Evolutionary conservation across 164 flowering plant species (phyloP).

Genomic region (Nelumbo lutea): DNA sequence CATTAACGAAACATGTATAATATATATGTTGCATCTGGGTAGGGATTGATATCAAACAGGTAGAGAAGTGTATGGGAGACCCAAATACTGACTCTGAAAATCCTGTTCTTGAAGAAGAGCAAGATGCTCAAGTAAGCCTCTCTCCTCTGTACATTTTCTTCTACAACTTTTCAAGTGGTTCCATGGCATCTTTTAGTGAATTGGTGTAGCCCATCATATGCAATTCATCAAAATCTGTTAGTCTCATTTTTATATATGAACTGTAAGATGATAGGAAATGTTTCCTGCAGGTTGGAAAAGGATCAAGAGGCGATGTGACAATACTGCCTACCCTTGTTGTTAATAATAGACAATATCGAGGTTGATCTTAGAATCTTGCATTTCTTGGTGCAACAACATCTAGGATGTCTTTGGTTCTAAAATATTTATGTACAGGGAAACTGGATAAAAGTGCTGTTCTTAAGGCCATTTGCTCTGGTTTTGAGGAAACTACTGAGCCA

Average conservation of each 20-base stretch:
- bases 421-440: conserved; percentile 58
- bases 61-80: conserved; percentile 94
- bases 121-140: conserved; percentile 62
- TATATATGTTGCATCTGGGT: conserved; percentile 9
- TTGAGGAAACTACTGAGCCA: conserved; percentile 98
- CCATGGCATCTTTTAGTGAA: not conserved
- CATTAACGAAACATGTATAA: not conserved
- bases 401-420: conserved; percentile 17
- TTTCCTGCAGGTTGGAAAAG: conserved; percentile 70
- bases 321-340: conserved; percentile 77
- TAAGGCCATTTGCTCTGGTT: conserved; percentile 97
- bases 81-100: conserved; percentile 78
- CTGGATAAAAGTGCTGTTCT: conserved; percentile 88
- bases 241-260: not conserved
- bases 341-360: conserved; percentile 80
- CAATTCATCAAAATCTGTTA: not conserved
- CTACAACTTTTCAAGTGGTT: not conserved
- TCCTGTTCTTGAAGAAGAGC: conserved; percentile 70
- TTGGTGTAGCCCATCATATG: not conserved
- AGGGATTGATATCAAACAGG: conserved; percentile 73
- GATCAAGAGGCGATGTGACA: conserved; percentile 89
- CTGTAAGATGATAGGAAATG: conserved; percentile 3
- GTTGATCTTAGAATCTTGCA: conserved; percentile 31
- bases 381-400: not conserved
- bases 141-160: no score